phyloP scores from a whole-genome alignment of 2,329 filamentous ascomycete genomes.

The Metarhizium robertsii region DNA sequence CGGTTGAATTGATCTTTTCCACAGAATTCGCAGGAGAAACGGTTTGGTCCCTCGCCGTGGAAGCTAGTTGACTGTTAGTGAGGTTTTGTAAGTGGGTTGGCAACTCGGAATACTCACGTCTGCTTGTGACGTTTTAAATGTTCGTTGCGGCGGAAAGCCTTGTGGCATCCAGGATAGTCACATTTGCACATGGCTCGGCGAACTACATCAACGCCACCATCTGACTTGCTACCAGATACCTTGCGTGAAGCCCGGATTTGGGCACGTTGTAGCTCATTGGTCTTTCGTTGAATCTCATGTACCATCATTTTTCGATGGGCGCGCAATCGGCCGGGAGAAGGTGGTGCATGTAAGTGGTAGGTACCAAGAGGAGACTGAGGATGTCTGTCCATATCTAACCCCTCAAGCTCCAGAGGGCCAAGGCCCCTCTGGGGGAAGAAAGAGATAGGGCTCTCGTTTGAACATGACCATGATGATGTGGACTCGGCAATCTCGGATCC shows the following conservation, averaged over 20 bases:
- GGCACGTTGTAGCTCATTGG: constrained; percentile 31
- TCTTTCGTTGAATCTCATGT: constrained; percentile 34
- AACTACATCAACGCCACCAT: constrained; percentile 25
- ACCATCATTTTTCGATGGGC: constrained; percentile 30
- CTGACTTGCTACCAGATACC: constrained; percentile 16
- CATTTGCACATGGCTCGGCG: constrained; percentile 35
- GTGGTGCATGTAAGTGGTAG: constrained; percentile 21
- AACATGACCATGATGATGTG: constrained; percentile 28
- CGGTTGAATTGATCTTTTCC: constrained; percentile 32
- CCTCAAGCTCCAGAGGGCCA: constrained; percentile 21
- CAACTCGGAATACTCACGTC: constrained; percentile 30
- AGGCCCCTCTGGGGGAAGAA: constrained; percentile 27
- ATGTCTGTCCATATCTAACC: constrained; percentile 26
- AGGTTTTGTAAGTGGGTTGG: neutral
- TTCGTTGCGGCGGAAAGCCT: constrained; percentile 42
- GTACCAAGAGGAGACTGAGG: constrained; percentile 23
- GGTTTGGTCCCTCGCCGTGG: constrained; percentile 29
- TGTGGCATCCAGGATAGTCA: constrained; percentile 35
- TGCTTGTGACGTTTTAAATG: constrained; percentile 46
- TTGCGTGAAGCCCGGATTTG: constrained; percentile 26
- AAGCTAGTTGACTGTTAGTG: constrained; percentile 14
- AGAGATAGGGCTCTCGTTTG: constrained; percentile 30
- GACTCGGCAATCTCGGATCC: constrained; percentile 29
- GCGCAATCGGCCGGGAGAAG: constrained; percentile 23
- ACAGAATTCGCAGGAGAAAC: constrained; percentile 33